Evolutionary conservation across 2,329 filamentous ascomycete species (phyloP).

Genomic region (Diplodia seriata): DNA sequence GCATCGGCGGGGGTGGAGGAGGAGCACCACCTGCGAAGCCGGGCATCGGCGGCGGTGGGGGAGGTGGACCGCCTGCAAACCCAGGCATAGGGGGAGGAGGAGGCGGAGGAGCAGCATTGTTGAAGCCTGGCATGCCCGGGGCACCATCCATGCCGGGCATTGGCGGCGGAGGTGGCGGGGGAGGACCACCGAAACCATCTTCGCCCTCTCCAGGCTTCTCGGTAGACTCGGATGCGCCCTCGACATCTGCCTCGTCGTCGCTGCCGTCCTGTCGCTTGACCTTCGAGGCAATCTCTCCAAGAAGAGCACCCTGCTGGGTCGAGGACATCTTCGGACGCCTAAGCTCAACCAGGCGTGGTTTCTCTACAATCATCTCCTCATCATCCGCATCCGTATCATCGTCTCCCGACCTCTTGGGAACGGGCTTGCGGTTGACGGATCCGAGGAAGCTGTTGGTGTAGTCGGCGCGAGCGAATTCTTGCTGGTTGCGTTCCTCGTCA

Average conservation of each 20-base stretch:
- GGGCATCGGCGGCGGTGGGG: constrained; percentile 49
- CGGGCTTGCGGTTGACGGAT: constrained; percentile 48
- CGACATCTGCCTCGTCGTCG: constrained; percentile 66
- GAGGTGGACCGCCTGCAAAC: constrained; percentile 41
- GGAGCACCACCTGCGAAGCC: constrained; percentile 51
- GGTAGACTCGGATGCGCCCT: constrained; percentile 67
- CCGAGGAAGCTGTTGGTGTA: constrained; percentile 74
- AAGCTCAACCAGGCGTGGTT: constrained; percentile 79
- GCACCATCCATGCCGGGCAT: constrained; percentile 34
- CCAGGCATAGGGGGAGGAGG: constrained; percentile 57
- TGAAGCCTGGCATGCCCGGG: constrained; percentile 43
- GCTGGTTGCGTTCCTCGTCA: constrained; percentile 54
- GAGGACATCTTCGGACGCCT: constrained; percentile 71
- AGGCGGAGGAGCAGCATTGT: constrained; percentile 48
- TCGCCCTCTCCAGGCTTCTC: constrained; percentile 71
- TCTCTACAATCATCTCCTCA: constrained; percentile 73
- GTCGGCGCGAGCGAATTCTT: constrained; percentile 48
- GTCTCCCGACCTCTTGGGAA: constrained; percentile 50
- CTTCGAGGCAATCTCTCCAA: constrained; percentile 76
- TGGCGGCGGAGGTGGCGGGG: constrained; percentile 43
- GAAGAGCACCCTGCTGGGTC: constrained; percentile 69
- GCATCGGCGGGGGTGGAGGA: constrained; percentile 55
- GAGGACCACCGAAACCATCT: constrained; percentile 59
- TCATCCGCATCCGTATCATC: constrained; percentile 54
- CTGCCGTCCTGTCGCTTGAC: constrained; percentile 75